A percentile compares a stretch with the other conserved stretches of the same genome.
These are phyloP conservation scores for Akanthomyces muscarius DNA, from an alignment of 2,329 filamentous ascomycete species.

Conservation along the genomic window DNA sequence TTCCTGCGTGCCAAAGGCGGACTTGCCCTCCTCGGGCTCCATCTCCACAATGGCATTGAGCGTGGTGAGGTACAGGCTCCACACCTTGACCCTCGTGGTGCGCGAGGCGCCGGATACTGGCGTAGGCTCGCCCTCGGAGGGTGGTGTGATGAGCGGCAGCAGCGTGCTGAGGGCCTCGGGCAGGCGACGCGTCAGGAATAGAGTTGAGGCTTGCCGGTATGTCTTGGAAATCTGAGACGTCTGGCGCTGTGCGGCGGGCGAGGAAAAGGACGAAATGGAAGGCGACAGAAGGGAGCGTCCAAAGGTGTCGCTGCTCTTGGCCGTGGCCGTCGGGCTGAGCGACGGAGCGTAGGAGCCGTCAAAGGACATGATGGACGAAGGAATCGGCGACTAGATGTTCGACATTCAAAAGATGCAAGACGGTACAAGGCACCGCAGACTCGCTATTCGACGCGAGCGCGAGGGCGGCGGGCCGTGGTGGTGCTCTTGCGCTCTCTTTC, in stretches of 20 bases:
- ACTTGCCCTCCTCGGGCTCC: constrained; percentile 84
- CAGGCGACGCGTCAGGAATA: constrained; percentile 90
- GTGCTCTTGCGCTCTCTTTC: not conserved
- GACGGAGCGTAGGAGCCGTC: constrained; percentile 37
- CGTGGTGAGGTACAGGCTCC: constrained; percentile 93
- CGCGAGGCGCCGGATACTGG: constrained; percentile 77
- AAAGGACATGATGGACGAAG: constrained; percentile 36
- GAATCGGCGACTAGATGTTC: not conserved
- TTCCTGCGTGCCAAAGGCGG: constrained; percentile 76
- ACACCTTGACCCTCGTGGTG: constrained; percentile 86
- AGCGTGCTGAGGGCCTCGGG: constrained; percentile 85
- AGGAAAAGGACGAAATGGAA: constrained; percentile 66
- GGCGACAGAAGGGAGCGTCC: constrained; percentile 54
- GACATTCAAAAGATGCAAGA: not conserved
- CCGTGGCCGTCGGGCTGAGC: constrained; percentile 42
- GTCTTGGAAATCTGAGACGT: constrained; percentile 79
- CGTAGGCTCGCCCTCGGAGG: constrained; percentile 53
- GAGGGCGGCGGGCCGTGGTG: not conserved
- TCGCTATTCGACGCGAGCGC: constrained; percentile 1
- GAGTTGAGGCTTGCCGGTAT: constrained; percentile 88
- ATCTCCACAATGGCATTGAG: constrained; percentile 88
- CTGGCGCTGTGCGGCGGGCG: constrained; percentile 56
- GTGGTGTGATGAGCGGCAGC: constrained; percentile 70
- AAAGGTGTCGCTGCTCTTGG: constrained; percentile 37
- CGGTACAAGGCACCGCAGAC: not conserved